Evolutionary conservation across 306 rosid genomes (phyloP), one percentile per base, ranked within the genome.

Genomic region (Alnus glutinosa): DNA sequence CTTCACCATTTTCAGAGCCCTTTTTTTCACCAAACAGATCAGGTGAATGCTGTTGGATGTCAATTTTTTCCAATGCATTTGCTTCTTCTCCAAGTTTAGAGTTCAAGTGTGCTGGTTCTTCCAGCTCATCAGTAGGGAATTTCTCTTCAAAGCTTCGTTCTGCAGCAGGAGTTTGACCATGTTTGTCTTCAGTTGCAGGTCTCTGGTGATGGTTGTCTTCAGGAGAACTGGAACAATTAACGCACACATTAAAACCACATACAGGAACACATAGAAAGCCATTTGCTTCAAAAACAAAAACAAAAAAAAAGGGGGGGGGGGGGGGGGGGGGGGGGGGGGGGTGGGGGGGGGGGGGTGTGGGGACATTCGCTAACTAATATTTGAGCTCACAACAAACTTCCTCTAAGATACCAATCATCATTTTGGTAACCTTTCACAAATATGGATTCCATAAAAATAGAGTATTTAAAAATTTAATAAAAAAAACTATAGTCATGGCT

Each of bases 1-100:
- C 92, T 83, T 89, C 98, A 87, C 82, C 88, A 71, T 85, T 42
- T 63, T 90, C 97, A 75, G 98, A 86, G 75, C 85, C 83, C 78
- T 83, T 91, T 83, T 83, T 91, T 67, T 87, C 94, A 87, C 82
- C 91, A 69, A 86, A 68, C 23, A 57, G 77, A 83, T 89, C 87
- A 4, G 96, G 96, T 78, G 92, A 88, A 85, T 83, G 85, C 79
- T 82, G 93, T 70, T 83, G 89, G 70, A 74, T 76, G 64, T 88
- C 90, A 73, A 79, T 70, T 78, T 83, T 86, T 84, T 83, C 90
- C 63, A 79, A 57, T 74, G 74, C 77, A 87, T 82, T 87, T 78
- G 89, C 71, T 67, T 85, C 94, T 80, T 86, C 92, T 70, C 80
- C 90, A 37, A 75, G 83, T 84, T 80, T 84, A 79, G 87, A 79